These are phyloP conservation scores for Sarocladium kiliense DNA, from an alignment of 2,329 filamentous ascomycete genomes.

Conservation along the genomic window DNA sequence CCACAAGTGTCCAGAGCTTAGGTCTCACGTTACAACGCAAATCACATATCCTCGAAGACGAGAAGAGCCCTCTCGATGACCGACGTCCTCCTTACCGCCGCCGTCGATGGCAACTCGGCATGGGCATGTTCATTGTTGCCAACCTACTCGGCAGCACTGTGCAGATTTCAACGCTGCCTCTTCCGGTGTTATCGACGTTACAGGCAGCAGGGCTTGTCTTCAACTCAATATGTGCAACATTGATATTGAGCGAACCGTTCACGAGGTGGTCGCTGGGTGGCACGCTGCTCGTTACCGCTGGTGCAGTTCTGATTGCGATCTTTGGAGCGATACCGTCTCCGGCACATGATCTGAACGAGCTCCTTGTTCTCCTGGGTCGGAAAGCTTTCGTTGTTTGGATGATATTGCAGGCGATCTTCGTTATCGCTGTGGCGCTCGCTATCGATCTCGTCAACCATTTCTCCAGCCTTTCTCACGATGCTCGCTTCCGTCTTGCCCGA, in stretches of 20 bases:
- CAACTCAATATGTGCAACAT: conserved; percentile 94
- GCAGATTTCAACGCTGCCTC: conserved; percentile 91
- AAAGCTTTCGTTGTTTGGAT: conserved; percentile 85
- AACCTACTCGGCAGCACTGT: conserved; percentile 94
- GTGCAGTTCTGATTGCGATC: conserved; percentile 85
- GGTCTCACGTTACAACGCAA: conserved; percentile 95
- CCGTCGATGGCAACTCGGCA: conserved; percentile 92
- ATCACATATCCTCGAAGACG: conserved; percentile 95
- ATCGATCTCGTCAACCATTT: conserved; percentile 52
- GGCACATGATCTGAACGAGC: conserved; percentile 78
- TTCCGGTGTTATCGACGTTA: conserved; percentile 90
- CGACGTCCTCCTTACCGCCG: conserved; percentile 84
- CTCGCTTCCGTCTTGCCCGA: conserved; percentile 67
- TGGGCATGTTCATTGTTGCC: conserved; percentile 93
- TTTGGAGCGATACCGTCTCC: conserved; percentile 94
- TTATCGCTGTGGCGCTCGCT: conserved; percentile 60
- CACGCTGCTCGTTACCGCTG: conserved; percentile 79
- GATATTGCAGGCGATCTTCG: conserved; percentile 69
- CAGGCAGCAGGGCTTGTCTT: conserved; percentile 96
- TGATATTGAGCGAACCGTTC: conserved; percentile 90
- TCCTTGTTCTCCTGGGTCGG: conserved; percentile 69
- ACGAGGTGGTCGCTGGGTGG: conserved; percentile 89
- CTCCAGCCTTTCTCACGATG: conserved; percentile 50
- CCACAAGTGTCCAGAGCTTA: conserved; percentile 90
- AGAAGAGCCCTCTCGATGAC: conserved; percentile 73